Evolutionary conservation across 306 rosid species (phyloP), one percentile per base, ranked within the genome.

Genomic region (Rosa lucieae): DNA sequence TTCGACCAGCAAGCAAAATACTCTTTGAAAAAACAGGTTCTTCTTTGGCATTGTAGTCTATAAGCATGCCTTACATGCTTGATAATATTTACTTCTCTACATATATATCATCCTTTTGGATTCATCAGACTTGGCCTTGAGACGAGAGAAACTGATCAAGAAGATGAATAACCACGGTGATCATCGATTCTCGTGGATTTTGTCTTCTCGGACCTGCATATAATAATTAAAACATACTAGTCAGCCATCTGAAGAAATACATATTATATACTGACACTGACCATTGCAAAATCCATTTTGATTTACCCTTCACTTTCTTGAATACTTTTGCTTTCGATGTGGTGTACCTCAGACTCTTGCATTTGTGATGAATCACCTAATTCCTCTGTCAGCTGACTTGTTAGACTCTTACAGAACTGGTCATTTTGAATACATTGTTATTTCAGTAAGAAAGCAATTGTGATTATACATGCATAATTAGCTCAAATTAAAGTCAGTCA

Each of bases 351-450:
- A n/a, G 79, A 72, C 71, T 83, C 87, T 79, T 76, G 79, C 53
- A 35, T 81, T 73, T 77, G 81, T 76, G 88, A 82, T 51, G 83
- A 17, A 55, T 62, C 81, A 52, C 29, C 79, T 11, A 91, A 65
- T 26, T 88, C 80, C 76, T 81, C 79, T 21, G 78, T 79, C 84
- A 93, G 86, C 75, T 86, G 87, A 70, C 76, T 88, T 53, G 96
- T 84, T 77, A 93, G 74, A 80, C 94, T 88, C 67, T 86, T 84
- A 79, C 97, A 91, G 82, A 93, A 89, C 98, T 93, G 89, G 65
- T 68, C n/a, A 82, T 70, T 29, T 59, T 20, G 43, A 78, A 82
- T 81, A 81, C n/a, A 6, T 26, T 8, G 26, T 76, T 77, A 79
- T 49, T 15, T 78, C 46, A 81, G 77, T 52, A 61, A 53, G 78